Conservation (phyloP, 1,139 yeast genomes). For the Hansenula sp. region DNA sequence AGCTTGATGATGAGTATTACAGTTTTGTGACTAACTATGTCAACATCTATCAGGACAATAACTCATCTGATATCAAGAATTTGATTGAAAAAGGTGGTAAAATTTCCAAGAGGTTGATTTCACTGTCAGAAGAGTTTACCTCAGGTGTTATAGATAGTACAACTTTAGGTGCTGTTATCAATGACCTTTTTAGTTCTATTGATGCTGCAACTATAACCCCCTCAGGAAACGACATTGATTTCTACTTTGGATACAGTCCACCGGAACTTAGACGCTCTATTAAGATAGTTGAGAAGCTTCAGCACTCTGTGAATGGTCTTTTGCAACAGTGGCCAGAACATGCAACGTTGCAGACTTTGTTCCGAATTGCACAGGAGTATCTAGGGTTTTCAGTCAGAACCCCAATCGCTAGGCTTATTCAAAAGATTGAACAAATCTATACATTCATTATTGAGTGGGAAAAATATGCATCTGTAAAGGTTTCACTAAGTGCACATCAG, state of each 20-base stretch:
- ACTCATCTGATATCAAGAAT: slow-evolving; percentile 22
- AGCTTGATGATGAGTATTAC: slow-evolving; percentile 32
- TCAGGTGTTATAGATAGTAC: slow-evolving; percentile 31
- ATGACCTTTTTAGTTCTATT: slow-evolving; percentile 32
- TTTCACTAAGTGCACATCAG: slow-evolving; percentile 54
- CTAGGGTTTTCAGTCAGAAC: slow-evolving; percentile 56
- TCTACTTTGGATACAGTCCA: slow-evolving; percentile 65
- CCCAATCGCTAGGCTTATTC: slow-evolving; percentile 75
- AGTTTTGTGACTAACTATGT: slow-evolving; percentile 35
- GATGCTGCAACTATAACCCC: slow-evolving; percentile 21
- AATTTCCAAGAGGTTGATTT: slow-evolving; percentile 28
- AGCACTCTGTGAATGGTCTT: slow-evolving; percentile 43
- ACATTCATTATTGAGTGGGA: slow-evolving; percentile 90
- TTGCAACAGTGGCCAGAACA: slow-evolving; percentile 91
- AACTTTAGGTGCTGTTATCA: slow-evolving; percentile 40
- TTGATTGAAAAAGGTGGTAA: slow-evolving; percentile 42
- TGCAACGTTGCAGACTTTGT: slow-evolving; percentile 73
- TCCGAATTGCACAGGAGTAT: slow-evolving; percentile 65
- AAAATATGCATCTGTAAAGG: slow-evolving; percentile 80
- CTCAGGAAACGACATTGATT: slow-evolving; percentile 39
- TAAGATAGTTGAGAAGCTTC: slow-evolving; percentile 44
- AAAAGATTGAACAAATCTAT: slow-evolving; percentile 83
- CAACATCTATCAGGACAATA: slow-evolving; percentile 25
- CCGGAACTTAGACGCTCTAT: slow-evolving; percentile 62
- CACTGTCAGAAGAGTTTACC: slow-evolving; percentile 23